These are phyloP conservation scores for Sideroxylon spinosum DNA, from an alignment of 179 eudicot genomes.

Conservation along the genomic window DNA sequence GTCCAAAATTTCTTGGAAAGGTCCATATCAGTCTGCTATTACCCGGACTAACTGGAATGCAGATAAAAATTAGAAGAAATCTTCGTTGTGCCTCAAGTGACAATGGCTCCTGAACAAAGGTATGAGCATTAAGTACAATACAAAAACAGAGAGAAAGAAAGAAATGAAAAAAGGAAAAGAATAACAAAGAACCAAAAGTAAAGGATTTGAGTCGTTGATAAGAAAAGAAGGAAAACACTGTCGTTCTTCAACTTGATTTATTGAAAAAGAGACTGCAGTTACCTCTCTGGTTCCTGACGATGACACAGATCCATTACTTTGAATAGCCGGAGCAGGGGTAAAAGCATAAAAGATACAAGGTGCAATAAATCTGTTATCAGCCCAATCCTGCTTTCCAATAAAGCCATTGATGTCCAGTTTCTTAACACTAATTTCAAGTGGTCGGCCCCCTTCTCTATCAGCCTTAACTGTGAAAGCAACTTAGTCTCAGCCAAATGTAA, in stretches of 20 bases:
- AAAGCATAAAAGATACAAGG: constrained; percentile 57
- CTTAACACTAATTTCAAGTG: constrained; percentile 54
- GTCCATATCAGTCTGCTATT: constrained; percentile 74
- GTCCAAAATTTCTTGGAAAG: constrained; percentile 61
- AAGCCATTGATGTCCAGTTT: constrained; percentile 57
- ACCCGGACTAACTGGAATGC: constrained; percentile 91
- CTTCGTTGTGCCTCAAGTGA: constrained; percentile 25
- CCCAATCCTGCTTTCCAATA: constrained; percentile 40
- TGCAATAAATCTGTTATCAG: constrained; percentile 44
- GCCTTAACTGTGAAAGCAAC: constrained; percentile 49
- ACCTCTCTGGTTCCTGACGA: constrained; percentile 38
- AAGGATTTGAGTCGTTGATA: neutral
- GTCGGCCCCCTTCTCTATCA: constrained; percentile 86
- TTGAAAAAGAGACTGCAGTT: neutral
- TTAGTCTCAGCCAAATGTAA: constrained; percentile 28
- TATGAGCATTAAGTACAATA: neutral
- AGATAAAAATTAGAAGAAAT: constrained; percentile 48
- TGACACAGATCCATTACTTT: constrained; percentile 27
- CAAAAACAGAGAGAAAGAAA: neutral
- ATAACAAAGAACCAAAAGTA: neutral
- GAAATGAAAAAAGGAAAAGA: neutral
- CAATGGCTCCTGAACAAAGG: constrained; percentile 33
- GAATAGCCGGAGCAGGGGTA: constrained; percentile 24
- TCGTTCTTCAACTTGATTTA: neutral
- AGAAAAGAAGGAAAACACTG: neutral